Percentiles rank a stretch among this genome's conserved stretches.
phyloP scores from a whole-genome alignment of 257 asterid species.

The Nicotiana obtusifolia region DNA sequence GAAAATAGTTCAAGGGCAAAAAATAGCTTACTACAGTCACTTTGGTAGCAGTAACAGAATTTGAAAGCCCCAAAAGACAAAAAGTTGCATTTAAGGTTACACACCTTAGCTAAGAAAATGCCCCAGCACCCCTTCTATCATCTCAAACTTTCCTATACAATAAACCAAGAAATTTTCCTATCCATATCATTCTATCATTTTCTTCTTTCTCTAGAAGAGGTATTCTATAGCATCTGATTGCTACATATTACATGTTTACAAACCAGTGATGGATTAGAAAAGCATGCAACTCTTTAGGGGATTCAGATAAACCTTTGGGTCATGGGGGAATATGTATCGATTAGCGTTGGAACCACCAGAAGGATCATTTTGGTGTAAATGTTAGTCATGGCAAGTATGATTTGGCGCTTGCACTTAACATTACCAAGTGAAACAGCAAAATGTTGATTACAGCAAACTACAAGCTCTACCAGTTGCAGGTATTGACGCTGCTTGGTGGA shows the following conservation, averaged over 20 bases:
- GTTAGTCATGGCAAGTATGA: conserved; percentile 50
- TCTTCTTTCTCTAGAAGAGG: not conserved
- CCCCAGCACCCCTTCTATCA: not conserved
- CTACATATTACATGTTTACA: conserved; percentile 2
- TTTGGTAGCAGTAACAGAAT: not conserved
- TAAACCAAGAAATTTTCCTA: not conserved
- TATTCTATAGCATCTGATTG: not conserved
- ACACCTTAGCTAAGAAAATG: not conserved
- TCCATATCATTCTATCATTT: not conserved
- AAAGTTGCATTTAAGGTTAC: not conserved
- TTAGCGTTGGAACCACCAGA: conserved; percentile 8
- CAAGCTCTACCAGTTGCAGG: conserved; percentile 40
- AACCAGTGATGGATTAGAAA: not conserved
- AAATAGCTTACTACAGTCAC: not conserved
- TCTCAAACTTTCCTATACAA: conserved; percentile 6
- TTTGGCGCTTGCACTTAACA: conserved; percentile 44
- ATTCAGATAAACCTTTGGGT: not conserved
- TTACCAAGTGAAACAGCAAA: conserved; percentile 19
- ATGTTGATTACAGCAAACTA: conserved; percentile 26
- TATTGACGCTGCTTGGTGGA: conserved; percentile 29
- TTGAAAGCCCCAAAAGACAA: not conserved
- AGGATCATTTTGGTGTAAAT: conserved; percentile 21
- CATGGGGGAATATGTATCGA: not conserved
- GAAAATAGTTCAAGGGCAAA: not conserved
- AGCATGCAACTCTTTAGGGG: not conserved